Base-by-base conservation (phyloP, 2,329 filamentous ascomycete genomes). In the Coniella lustricola region DNA sequence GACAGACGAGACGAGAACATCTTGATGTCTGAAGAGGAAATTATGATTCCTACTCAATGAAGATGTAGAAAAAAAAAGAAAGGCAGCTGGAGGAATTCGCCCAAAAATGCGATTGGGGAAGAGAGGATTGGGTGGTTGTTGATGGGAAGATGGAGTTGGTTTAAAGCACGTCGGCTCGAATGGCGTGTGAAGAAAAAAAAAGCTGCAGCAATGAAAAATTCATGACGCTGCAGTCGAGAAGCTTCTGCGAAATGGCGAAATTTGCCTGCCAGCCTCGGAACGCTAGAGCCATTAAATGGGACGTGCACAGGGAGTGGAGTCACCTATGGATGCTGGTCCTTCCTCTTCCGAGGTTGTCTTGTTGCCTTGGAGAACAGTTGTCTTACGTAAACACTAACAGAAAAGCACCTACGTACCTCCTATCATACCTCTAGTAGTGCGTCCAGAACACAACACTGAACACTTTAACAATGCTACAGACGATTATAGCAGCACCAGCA, bases 1-100 rank as follows among this genome's bases (percentile, higher is more conserved):
- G 80, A 78, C 62, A 88, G 72, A 69, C 82, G 81, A 62, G 84
- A 79, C 65, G 84, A 75, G 72, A 88, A 68, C 85, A 89, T 87
- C 67, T 71, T 83, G 73, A 64, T 60, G 25, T 29, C 59, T 60
- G 60, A 59, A 57, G 60, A 54, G n/a, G 55, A 56, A 58, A 55
- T 9, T 55, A 59, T 56, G 57, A 60, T 58, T 61, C 59, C 60
- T 61, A 63, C 38, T 22, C 59, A 59, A 61, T 55, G 56, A 57
- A 59, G 59, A 61, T 57, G 57, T 63, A 65, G 59, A 58, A 62
- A 57, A 58, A n/a, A 29, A 29, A 10, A 10, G 50, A 56, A 54
- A 52, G 57, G 52, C 45, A 55, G 53, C 44, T 58, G 50, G 60
- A 64, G 12, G 20, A 39, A 18, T 40, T 51, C 21, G 40, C 29